A percentile compares a stretch with the other conserved stretches of the same genome.
These are phyloP conservation scores for Neospora caninum DNA, from an alignment of 169 alveolate genomes.

Conservation along the genomic window DNA sequence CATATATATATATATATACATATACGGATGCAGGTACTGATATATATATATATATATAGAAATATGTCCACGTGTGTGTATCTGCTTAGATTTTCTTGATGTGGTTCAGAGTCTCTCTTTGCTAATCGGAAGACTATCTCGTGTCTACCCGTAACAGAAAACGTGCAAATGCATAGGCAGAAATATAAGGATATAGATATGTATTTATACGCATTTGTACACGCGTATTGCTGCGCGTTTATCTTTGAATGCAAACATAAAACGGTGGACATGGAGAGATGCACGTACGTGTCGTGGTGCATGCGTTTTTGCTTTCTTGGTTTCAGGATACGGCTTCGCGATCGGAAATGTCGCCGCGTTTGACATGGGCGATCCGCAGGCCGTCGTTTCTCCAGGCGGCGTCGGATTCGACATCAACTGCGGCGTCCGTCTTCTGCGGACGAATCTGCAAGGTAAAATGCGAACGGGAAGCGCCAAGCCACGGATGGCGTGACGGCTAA, in stretches of 20 bases:
- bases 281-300: background rate
- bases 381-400: conserved; percentile 92
- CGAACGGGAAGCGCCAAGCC: background rate
- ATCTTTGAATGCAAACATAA: background rate
- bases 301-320: background rate
- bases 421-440: conserved; percentile 85
- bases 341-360: conserved; percentile 93
- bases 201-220: background rate
- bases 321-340: conserved; percentile 89
- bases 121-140: too few species aligned
- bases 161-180: background rate
- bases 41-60: background rate
- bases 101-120: background rate
- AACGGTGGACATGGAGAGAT: background rate
- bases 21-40: background rate
- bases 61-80: background rate
- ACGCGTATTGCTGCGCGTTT: too few species aligned
- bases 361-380: conserved; percentile 80
- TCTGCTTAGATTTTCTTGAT: background rate
- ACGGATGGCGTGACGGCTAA: too few species aligned
- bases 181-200: background rate
- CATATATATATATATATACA: background rate
- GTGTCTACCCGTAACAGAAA: background rate
- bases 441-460: conserved; percentile 55
- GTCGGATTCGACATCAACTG: conserved; percentile 93